A percentile compares a stretch with the other conserved stretches of the same genome.
Conservation (phyloP, 768 basidiomycete genomes). For the Podaxis sp. region DNA sequence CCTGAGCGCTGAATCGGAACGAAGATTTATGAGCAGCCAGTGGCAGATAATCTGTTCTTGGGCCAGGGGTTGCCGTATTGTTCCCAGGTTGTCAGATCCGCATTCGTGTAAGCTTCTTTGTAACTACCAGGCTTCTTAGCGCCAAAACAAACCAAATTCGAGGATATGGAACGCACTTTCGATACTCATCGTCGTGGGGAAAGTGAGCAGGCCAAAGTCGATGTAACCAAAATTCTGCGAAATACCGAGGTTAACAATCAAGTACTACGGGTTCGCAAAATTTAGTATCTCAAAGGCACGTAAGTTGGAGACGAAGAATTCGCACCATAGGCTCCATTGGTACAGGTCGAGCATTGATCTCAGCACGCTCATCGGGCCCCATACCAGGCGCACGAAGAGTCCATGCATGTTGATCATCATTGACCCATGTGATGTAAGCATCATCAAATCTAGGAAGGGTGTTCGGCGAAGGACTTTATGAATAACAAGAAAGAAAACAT, state of each 20-base stretch:
- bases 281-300: background rate
- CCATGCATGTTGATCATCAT: slow-evolving; percentile 50
- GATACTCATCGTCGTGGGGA: slow-evolving; percentile 56
- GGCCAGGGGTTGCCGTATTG: slow-evolving; percentile 48
- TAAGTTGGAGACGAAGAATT: background rate
- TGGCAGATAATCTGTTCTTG: slow-evolving; percentile 37
- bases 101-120: slow-evolving; percentile 60
- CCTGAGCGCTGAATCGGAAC: background rate
- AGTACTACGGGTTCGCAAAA: slow-evolving; percentile 34
- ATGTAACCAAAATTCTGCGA: slow-evolving; percentile 61
- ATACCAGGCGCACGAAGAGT: slow-evolving; percentile 48
- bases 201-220: slow-evolving; percentile 44
- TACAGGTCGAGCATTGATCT: slow-evolving; percentile 52
- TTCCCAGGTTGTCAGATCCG: slow-evolving; percentile 43
- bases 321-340: slow-evolving; percentile 65
- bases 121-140: slow-evolving; percentile 34
- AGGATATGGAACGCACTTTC: slow-evolving; percentile 37
- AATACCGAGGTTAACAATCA: slow-evolving; percentile 65
- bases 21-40: slow-evolving; percentile 2
- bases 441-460: slow-evolving; percentile 37
- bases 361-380: slow-evolving; percentile 39
- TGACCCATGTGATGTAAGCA: slow-evolving; percentile 67
- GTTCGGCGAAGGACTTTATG: background rate
- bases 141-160: slow-evolving; percentile 11
- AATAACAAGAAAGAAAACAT: background rate